Base-by-base conservation (phyloP, 2,329 filamentous ascomycete species). In the Pyrenophora graminea region DNA sequence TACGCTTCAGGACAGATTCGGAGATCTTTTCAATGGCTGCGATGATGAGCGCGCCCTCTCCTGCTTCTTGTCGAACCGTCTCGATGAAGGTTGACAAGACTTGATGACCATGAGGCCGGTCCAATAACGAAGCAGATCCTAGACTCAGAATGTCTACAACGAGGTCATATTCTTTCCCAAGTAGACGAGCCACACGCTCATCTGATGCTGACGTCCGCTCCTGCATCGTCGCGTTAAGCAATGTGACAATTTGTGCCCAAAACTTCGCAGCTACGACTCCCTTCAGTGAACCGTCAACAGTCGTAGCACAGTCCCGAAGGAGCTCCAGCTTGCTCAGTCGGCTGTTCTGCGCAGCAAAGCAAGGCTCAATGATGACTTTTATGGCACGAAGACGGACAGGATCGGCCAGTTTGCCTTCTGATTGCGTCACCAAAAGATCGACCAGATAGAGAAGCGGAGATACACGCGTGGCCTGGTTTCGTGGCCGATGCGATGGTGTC, bases 21-120 rank as follows among this genome's bases (percentile, higher is more conserved):
- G 89, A 83, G 3, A 94, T 64, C 1, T 87, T 88, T 54, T 95
- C 90, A 33, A 92, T 77, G 1, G 91, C 79, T 19, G 83, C 81
- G 42, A 89, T 77, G 4, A 85, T 82, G 34, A 86, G 80, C 5
- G 85, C 86, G 13, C 83, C 82, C 55, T 90, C 85, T 3, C 90
- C 89, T 45, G 82, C 82, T 56, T 90, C 85, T 19, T 45, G 50
- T 15, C 78, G 80, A 6, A 87, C 82, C 45, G 83, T 81, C 7
- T 79, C 72, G 3, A 82, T 76, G 7, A 90, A 74, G 1, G 78
- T 71, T 7, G 81, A 75, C 45, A 90, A 84, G 1, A 93, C 75
- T 8, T 68, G 55, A 15, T 58, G 51, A 3, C 67, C 66, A 4
- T 42, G 40, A 1, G 58, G 33, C 19, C 43, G 52, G 10, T 53